phyloP scores from a whole-genome alignment of 1,284 basidiomycete genomes.

The Tilletia caries region DNA sequence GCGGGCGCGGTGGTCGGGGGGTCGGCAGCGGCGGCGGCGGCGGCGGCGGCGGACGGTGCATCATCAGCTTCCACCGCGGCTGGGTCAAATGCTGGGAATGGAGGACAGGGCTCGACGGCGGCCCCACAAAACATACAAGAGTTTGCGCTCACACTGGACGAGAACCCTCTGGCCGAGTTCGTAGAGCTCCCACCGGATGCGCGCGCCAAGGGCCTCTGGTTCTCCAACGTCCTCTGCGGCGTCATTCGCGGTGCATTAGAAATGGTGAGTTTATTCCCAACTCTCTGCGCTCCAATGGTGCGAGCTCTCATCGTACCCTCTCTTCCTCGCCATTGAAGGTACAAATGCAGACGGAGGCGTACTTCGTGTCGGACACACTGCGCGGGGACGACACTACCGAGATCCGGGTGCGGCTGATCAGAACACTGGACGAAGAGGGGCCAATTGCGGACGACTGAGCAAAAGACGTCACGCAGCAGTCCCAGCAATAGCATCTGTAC shows the following conservation, averaged over 20 bases:
- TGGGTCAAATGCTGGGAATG: neutral
- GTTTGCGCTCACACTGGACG: slow-evolving; percentile 83
- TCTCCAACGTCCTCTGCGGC: slow-evolving; percentile 90
- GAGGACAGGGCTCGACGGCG: neutral
- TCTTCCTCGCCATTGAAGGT: slow-evolving; percentile 61
- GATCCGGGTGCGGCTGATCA: slow-evolving; percentile 81
- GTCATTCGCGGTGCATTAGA: slow-evolving; percentile 89
- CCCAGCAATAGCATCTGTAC: neutral
- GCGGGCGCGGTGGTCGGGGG: slow-evolving; percentile 19
- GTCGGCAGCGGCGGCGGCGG: slow-evolving; percentile 14
- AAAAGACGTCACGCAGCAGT: neutral
- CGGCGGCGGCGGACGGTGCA: neutral
- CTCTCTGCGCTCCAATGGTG: neutral
- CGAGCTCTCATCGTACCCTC: neutral
- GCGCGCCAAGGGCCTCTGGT: slow-evolving; percentile 71
- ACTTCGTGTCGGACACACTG: slow-evolving; percentile 84
- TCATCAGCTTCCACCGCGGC: neutral
- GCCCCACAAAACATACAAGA: slow-evolving; percentile 40
- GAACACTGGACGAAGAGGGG: slow-evolving; percentile 87
- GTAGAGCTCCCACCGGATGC: slow-evolving; percentile 93
- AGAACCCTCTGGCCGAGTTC: slow-evolving; percentile 95
- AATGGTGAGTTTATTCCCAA: slow-evolving; percentile 70
- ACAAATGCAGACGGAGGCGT: slow-evolving; percentile 89
- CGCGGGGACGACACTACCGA: slow-evolving; percentile 92
- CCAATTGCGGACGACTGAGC: slow-evolving; percentile 54